Percentiles rank a stretch among this genome's conserved stretches.
Conservation (phyloP, 1,284 basidiomycete species). For the Xanthoconium separans region DNA sequence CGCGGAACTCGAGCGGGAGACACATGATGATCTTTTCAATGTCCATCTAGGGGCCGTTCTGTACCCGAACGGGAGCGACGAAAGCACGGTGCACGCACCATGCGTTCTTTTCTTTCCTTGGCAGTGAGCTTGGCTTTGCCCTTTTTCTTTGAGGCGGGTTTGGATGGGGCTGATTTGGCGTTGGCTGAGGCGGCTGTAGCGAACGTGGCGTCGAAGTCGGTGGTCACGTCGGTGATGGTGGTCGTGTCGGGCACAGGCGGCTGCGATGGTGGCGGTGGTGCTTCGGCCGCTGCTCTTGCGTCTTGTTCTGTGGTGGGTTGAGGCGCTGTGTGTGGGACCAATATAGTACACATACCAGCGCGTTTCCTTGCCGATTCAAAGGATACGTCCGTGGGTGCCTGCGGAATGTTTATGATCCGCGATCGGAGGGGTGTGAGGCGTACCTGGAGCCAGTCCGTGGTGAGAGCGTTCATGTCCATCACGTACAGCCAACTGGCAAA, state of each 20-base stretch:
- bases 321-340: not conserved
- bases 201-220: slow-evolving; percentile 34
- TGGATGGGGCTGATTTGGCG: slow-evolving; percentile 36
- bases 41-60: slow-evolving; percentile 42
- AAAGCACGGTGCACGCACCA: slow-evolving; percentile 40
- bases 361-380: slow-evolving; percentile 57
- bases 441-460: slow-evolving; percentile 89
- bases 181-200: slow-evolving; percentile 42
- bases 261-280: slow-evolving; percentile 8
- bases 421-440: slow-evolving; percentile 13
- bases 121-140: slow-evolving; percentile 67
- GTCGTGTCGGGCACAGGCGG: slow-evolving; percentile 8
- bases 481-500: slow-evolving; percentile 91
- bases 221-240: slow-evolving; percentile 29
- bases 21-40: slow-evolving; percentile 76
- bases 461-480: slow-evolving; percentile 93
- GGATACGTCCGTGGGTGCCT: slow-evolving; percentile 67
- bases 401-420: not conserved
- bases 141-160: slow-evolving; percentile 53
- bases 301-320: slow-evolving; percentile 40
- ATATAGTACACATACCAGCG: slow-evolving; percentile 47
- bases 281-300: slow-evolving; percentile 40
- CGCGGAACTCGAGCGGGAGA: slow-evolving; percentile 88
- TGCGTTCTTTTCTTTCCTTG: slow-evolving; percentile 83
- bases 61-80: not conserved